Percentiles rank a stretch among this genome's conserved stretches.
Conservation (phyloP, 371 early-diverging fungal genomes). For the Haplosporangium sp. region DNA sequence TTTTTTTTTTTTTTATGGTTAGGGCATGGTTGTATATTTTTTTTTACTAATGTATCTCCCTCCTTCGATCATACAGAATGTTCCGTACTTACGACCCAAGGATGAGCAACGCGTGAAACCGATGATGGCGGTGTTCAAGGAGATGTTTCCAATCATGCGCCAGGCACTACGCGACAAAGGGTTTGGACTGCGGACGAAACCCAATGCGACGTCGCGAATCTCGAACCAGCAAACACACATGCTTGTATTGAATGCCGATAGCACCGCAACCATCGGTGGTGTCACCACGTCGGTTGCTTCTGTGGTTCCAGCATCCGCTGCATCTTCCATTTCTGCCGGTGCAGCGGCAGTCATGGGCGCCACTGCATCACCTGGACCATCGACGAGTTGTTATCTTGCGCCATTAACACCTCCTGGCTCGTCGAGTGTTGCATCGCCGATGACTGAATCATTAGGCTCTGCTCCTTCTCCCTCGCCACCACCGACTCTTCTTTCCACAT, state of each 20-base stretch:
- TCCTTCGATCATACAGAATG: constrained; percentile 9
- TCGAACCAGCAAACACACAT: constrained; percentile 19
- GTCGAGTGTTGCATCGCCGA: constrained; percentile 32
- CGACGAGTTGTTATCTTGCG: constrained; percentile 33
- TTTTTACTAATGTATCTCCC: too few species aligned
- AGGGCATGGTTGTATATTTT: neutral
- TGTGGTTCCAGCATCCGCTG: constrained; percentile 23
- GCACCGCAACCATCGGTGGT: constrained; percentile 9
- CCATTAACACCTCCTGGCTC: constrained; percentile 53
- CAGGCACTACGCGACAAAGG: constrained; percentile 52
- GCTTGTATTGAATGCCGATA: constrained; percentile 15
- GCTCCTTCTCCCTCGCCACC: constrained; percentile 49
- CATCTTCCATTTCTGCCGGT: constrained; percentile 22
- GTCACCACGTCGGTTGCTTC: constrained; percentile 12
- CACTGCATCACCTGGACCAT: constrained; percentile 13
- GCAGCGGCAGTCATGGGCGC: constrained; percentile 37
- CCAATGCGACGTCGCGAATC: constrained; percentile 41
- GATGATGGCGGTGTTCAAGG: constrained; percentile 49
- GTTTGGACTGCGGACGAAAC: constrained; percentile 49
- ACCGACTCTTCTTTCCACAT: constrained; percentile 10
- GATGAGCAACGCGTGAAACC: constrained; percentile 49
- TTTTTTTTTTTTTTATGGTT: neutral
- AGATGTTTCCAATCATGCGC: constrained; percentile 51
- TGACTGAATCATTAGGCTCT: constrained; percentile 44
- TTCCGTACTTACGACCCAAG: constrained; percentile 29